Conservation (phyloP, 2,329 filamentous ascomycete species). For the Westerdykella aurantiaca region DNA sequence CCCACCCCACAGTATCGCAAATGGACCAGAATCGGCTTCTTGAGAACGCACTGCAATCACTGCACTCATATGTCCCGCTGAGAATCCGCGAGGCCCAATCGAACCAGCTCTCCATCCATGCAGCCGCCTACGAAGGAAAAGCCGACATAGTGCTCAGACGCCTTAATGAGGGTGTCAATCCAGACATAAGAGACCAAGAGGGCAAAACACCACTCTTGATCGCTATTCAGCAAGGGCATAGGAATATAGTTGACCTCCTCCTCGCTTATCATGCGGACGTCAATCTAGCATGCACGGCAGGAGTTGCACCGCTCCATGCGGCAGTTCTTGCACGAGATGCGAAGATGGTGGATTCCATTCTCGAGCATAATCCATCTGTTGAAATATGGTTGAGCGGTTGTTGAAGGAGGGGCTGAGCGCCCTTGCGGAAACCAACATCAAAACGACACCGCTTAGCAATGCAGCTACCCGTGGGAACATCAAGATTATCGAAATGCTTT, state of each 20-base stretch:
- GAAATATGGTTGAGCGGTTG: background rate
- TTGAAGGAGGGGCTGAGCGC: background rate
- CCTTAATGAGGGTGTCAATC: background rate
- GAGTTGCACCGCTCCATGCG: background rate
- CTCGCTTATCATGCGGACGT: background rate
- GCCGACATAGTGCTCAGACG: background rate
- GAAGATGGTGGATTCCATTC: background rate
- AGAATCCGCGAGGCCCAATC: too few relatives aligned
- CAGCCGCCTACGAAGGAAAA: background rate
- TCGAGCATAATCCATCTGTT: background rate
- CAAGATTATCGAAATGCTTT: background rate
- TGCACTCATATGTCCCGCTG: too few relatives aligned
- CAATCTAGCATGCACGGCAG: background rate
- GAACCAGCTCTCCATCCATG: background rate
- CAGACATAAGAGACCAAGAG: background rate
- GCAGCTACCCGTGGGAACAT: background rate
- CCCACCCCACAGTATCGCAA: too few relatives aligned
- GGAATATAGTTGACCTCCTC: background rate
- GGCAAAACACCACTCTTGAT: background rate
- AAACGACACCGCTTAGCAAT: background rate
- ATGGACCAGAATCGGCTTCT: too few relatives aligned
- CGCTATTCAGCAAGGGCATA: background rate
- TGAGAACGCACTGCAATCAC: too few relatives aligned
- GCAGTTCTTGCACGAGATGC: background rate
- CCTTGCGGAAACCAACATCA: background rate